Evolutionary conservation across 352 stramenopile genomes (phyloP), one percentile per base, ranked within the genome.

Genomic region (Aphanomyces cochlioides): DNA sequence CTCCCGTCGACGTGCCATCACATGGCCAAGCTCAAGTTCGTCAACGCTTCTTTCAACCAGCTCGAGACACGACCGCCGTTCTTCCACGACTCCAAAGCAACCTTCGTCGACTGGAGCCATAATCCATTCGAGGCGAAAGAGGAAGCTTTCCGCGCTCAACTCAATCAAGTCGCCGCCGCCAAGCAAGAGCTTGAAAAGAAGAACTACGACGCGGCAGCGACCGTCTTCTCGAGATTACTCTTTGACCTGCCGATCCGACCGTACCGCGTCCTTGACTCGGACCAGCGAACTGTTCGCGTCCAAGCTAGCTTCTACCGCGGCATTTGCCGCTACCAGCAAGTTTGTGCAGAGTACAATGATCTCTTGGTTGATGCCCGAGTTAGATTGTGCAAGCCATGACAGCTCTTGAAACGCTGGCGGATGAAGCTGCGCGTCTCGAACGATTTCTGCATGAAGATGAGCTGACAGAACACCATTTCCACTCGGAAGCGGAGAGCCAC

Each of bases 21-120:
- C 4, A 59, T 89, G 4, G 41, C 7, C 0, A 39, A 69, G 10
- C 72, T 92, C n/a, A 66, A 71, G 47, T 81, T 73, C 4, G 59
- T 92, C 0, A 61, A 79, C 45, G 79, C 76, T 10, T 83, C 74
- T 50, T 73, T 85, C 66, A 92, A 92, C 58, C 45, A 71, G 17
- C 68, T 92, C 40, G 40, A 47, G 5, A 19, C 57, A 4, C 38
- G 53, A 13, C 81, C 84, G 5, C 71, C 82, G 21, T 75, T 69
- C 8, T 43, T 81, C 8, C 57, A 58, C 28, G 45, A 72, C 13
- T 19, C 74, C 10, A 54, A 65, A 19, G 36, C 45, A 15, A 86
- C 76, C 57, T 85, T 78, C 54, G 77, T 80, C 37, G 81, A 90
- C 28, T 75, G 85, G 50, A 88, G 80, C 17, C 89, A 87, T 65